Evolutionary conservation across 1,284 basidiomycete species (phyloP).

Genomic region (Ganoderma lingzhi): DNA sequence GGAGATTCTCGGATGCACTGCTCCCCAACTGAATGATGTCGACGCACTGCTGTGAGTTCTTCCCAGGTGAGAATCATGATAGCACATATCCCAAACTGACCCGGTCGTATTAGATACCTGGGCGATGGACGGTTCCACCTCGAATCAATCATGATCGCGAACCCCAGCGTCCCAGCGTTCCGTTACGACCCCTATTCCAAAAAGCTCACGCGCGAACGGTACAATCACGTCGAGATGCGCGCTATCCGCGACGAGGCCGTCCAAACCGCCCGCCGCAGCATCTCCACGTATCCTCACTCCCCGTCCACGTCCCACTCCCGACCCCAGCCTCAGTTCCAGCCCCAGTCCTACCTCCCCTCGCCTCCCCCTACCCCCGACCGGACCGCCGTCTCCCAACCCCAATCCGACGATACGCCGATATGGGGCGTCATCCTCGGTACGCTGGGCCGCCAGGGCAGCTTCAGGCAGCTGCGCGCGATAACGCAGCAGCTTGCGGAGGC

Average conservation of each 20-base stretch:
- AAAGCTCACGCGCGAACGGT: slow-evolving; percentile 93
- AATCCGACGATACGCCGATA: slow-evolving; percentile 41
- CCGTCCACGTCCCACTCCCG: slow-evolving; percentile 16
- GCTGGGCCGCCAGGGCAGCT: slow-evolving; percentile 92
- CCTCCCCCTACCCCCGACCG: slow-evolving; percentile 14
- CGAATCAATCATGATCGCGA: slow-evolving; percentile 99
- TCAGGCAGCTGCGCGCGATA: slow-evolving; percentile 90
- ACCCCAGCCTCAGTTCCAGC: slow-evolving; percentile 7
- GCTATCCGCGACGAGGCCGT: slow-evolving; percentile 81
- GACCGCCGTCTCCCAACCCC: background rate
- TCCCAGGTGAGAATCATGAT: too few species aligned
- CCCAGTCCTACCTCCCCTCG: slow-evolving; percentile 10
- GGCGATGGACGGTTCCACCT: slow-evolving; percentile 99
- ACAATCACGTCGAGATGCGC: slow-evolving; percentile 92
- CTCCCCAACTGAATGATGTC: slow-evolving; percentile 81
- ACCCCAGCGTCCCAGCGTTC: slow-evolving; percentile 95
- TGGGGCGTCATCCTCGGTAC: slow-evolving; percentile 99
- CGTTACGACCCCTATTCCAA: slow-evolving; percentile 99
- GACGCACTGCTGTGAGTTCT: slow-evolving; percentile 87
- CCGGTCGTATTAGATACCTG: slow-evolving; percentile 70
- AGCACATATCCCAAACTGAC: background rate
- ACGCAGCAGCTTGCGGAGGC: slow-evolving; percentile 69
- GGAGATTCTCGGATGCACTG: slow-evolving; percentile 97
- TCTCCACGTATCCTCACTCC: slow-evolving; percentile 45
- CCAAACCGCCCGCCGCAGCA: slow-evolving; percentile 71